A percentile compares a stretch with the other conserved stretches of the same genome.
phyloP scores from a whole-genome alignment of 371 early-diverging fungal species.

The Choanephora cucurbitarum region DNA sequence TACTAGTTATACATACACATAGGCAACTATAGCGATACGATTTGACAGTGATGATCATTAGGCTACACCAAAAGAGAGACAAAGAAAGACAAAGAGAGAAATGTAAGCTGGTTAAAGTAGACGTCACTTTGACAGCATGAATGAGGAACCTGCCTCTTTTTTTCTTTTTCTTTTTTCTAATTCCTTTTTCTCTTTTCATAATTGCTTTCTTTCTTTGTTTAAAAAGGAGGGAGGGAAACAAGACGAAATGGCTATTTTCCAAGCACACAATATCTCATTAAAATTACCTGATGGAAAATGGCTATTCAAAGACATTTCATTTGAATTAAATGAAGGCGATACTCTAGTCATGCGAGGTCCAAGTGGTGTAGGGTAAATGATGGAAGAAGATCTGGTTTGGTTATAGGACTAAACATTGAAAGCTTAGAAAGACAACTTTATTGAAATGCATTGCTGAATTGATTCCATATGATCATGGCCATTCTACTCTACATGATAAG shows the following conservation, averaged over 20 bases:
- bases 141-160: not conserved
- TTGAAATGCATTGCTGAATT: constrained; percentile 84
- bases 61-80: too few relatives aligned
- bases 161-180: not conserved
- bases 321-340: constrained; percentile 59
- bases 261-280: constrained; percentile 39
- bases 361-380: constrained; percentile 69
- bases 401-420: too few relatives aligned
- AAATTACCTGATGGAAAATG: constrained; percentile 49
- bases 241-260: constrained; percentile 29
- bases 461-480: constrained; percentile 65
- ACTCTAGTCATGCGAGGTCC: constrained; percentile 71
- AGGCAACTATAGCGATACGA: too few relatives aligned
- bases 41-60: too few relatives aligned
- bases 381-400: too few relatives aligned
- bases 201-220: not conserved
- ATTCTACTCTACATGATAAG: constrained; percentile 57
- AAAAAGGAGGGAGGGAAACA: too few relatives aligned
- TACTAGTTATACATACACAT: too few relatives aligned
- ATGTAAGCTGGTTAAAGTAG: not conserved
- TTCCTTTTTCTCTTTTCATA: constrained; percentile 1
- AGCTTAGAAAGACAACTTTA: constrained; percentile 86
- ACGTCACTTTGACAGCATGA: constrained; percentile 4
- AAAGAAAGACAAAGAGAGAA: too few relatives aligned
- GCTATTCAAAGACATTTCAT: constrained; percentile 64